Percentiles rank a stretch among this genome's conserved stretches.
These are phyloP conservation scores for Pleurotus tuber-regium DNA, from an alignment of 768 basidiomycete genomes.

Conservation along the genomic window DNA sequence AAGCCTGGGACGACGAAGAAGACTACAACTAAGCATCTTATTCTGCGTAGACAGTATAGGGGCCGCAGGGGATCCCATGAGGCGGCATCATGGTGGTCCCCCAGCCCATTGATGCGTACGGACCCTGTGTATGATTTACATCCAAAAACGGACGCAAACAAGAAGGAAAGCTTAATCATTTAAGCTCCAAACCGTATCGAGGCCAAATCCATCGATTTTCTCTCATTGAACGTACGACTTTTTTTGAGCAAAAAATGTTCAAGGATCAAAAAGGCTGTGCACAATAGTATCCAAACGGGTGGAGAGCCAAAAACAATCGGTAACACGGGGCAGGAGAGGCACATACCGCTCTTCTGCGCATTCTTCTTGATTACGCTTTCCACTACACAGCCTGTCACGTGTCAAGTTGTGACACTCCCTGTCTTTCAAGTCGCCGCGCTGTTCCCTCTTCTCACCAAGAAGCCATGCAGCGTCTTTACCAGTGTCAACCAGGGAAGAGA, in stretches of 20 bases:
- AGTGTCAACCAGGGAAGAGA: constrained; percentile 67
- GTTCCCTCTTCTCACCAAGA: neutral
- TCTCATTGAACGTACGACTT: too few relatives aligned
- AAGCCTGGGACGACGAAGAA: neutral
- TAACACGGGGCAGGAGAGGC: too few relatives aligned
- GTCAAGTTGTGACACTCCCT: neutral
- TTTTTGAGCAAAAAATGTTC: too few relatives aligned
- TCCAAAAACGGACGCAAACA: constrained; percentile 2
- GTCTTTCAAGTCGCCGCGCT: neutral
- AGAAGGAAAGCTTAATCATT: constrained; percentile 5
- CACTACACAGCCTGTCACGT: neutral
- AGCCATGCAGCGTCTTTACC: constrained; percentile 43
- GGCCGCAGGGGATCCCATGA: neutral
- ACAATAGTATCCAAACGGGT: too few relatives aligned
- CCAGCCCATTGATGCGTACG: neutral
- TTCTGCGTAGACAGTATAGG: neutral
- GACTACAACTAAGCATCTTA: too few relatives aligned
- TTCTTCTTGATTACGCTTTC: neutral
- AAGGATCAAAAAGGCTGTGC: too few relatives aligned
- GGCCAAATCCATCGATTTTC: too few relatives aligned
- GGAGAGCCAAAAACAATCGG: too few relatives aligned
- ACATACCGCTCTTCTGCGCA: too few relatives aligned
- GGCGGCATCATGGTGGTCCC: neutral
- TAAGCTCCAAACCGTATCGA: neutral
- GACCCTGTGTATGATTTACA: constrained; percentile 1